Conservation (phyloP, 768 basidiomycete genomes). For the Tylopilus subfusipes region DNA sequence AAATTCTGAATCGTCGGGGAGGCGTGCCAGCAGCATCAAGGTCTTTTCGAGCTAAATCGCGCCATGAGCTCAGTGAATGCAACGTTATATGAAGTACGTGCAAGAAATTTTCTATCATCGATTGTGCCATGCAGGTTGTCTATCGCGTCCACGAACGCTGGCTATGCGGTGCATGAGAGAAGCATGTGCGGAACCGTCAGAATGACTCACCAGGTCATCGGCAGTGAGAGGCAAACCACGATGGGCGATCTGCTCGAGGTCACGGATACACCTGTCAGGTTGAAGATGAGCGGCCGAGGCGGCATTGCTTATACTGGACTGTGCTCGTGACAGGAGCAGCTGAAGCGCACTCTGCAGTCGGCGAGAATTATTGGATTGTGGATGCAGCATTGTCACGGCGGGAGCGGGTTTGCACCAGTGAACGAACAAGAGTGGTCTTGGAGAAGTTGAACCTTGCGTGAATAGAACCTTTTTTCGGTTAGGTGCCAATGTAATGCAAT, state of each 20-base stretch:
- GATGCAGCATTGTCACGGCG: constrained; percentile 2
- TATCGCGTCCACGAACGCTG: constrained; percentile 48
- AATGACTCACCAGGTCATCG: constrained; percentile 28
- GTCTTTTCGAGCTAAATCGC: constrained; percentile 57
- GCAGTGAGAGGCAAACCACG: constrained; percentile 26
- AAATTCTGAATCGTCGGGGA: constrained; percentile 31
- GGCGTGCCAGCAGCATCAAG: constrained; percentile 56
- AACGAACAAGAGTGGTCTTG: not conserved
- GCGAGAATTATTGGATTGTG: not conserved
- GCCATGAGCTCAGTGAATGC: constrained; percentile 4
- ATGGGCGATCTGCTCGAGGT: constrained; percentile 28
- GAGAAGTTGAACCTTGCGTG: not conserved
- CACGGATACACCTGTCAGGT: constrained; percentile 18
- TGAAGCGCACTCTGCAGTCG: constrained; percentile 12
- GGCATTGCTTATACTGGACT: not conserved
- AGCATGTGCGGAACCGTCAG: not conserved
- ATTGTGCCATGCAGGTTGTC: constrained; percentile 39
- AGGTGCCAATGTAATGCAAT: not conserved
- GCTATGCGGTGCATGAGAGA: constrained; percentile 29
- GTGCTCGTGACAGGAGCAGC: constrained; percentile 12
- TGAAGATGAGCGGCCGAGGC: not conserved
- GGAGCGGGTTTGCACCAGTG: not conserved
- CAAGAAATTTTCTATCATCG: constrained; percentile 62
- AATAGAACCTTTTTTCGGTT: not conserved
- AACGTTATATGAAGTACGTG: constrained; percentile 26